These are phyloP conservation scores for Nicotiana knightiana DNA, from an alignment of 257 asterid species.

Conservation along the genomic window DNA sequence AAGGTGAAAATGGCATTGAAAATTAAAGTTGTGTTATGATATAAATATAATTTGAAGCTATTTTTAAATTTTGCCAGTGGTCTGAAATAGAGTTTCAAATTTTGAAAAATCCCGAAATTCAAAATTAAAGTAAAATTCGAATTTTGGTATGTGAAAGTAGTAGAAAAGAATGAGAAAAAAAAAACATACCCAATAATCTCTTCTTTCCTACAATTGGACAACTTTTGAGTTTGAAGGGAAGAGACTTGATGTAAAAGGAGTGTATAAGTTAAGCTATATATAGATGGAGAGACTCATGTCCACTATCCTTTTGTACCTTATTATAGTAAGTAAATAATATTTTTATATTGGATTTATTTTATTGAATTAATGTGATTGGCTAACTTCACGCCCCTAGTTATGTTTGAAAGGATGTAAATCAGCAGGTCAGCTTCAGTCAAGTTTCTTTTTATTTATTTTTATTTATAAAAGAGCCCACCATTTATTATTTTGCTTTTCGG, in stretches of 20 bases:
- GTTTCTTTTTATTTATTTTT: not conserved
- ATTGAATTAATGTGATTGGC: not conserved
- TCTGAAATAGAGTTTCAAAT: accelerated
- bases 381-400: not conserved
- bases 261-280: not conserved
- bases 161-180: too few species aligned
- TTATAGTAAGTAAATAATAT: not conserved
- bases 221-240: not conserved
- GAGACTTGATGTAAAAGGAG: not conserved
- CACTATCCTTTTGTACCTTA: not conserved
- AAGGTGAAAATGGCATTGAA: too few species aligned
- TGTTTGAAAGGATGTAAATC: not conserved
- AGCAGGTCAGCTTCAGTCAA: not conserved
- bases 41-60: too few species aligned
- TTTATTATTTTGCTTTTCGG: too few species aligned
- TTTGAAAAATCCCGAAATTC: too few species aligned
- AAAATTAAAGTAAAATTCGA: too few species aligned
- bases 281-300: not conserved
- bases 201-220: too few species aligned
- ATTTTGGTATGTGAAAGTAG: too few species aligned
- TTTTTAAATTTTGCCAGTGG: too few species aligned
- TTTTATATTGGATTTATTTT: not conserved
- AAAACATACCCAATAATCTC: too few species aligned
- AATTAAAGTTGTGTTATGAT: too few species aligned
- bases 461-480: too few species aligned